Base-by-base conservation (phyloP, 768 basidiomycete species). In the Pseudohyphozyma bogoriensis region DNA sequence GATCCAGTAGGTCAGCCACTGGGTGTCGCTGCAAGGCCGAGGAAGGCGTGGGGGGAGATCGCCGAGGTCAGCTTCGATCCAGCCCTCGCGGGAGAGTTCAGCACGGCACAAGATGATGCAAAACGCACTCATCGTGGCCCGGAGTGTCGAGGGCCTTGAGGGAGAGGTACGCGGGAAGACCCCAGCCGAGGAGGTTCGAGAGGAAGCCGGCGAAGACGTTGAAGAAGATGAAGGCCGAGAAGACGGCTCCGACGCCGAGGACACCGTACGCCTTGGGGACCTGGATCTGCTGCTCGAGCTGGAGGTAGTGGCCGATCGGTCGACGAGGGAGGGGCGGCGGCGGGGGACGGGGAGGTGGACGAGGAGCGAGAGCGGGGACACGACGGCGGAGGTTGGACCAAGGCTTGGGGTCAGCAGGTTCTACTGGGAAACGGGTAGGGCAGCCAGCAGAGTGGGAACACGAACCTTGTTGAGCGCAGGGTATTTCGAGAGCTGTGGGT, bases 1-100 rank as follows among this genome's bases (percentile, higher is more conserved):
- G 72, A 88, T 80, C 93, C 93, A 97, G 79, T 97, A 97, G 3
- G 92, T 93, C 71, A 96, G 80, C 91, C 91, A 96, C 76, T 95
- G 91, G 70, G 86, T 79, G 75, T 93, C 87, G 68, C 93, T 89
- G 67, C 84, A 64, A 33, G 10, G 26, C 26, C 35, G 45, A 11
- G 47, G 12, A n/a, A n/a, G n/a, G 28, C 15, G 39, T 29, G 10
- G 11, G 20, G 37, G 20, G 37, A 39, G 20, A 39, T 11, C 11
- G 20, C n/a, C 37, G 5, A 31, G 13, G 4, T 40, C 52, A 54
- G 26, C 37, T 54, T 29, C 20, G 2, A 13, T 3, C 9, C n/a
- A 58, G 10, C 33, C 13, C n/a, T 16, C n/a, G 56, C 62, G 46
- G 39, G 51, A 49, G 53, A n/a, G 60, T 10, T 10, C 31, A 35